These are phyloP conservation scores for Colletotrichum graminicola DNA, from an alignment of 2,329 filamentous ascomycete species.

Conservation along the genomic window DNA sequence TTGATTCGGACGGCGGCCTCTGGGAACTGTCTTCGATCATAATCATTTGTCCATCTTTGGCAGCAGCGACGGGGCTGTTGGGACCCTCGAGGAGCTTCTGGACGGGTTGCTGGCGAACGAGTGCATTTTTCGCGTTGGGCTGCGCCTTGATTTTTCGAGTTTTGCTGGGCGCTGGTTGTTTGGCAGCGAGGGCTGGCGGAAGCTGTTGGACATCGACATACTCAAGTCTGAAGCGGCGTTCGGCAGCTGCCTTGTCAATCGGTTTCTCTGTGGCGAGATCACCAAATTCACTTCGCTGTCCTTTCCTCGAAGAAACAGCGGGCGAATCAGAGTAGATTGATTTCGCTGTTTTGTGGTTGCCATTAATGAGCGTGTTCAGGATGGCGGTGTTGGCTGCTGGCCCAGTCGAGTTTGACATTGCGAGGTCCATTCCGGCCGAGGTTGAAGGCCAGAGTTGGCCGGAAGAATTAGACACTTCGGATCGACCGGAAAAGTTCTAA, in stretches of 20 bases:
- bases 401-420: constrained; percentile 46
- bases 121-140: constrained; percentile 59
- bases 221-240: constrained; percentile 74
- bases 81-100: constrained; percentile 54
- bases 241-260: constrained; percentile 42
- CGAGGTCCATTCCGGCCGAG: constrained; percentile 46
- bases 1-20: constrained; percentile 43
- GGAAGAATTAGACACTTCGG: too few relatives aligned
- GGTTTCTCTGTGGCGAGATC: constrained; percentile 1
- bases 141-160: constrained; percentile 49
- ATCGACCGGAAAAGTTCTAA: not conserved
- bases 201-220: constrained; percentile 84
- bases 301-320: constrained; percentile 47
- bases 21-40: not conserved
- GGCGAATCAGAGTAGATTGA: constrained; percentile 53
- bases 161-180: constrained; percentile 69
- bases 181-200: constrained; percentile 82
- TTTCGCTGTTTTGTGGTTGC: constrained; percentile 57
- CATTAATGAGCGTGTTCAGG: constrained; percentile 54
- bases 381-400: constrained; percentile 44
- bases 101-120: constrained; percentile 54
- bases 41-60: not conserved
- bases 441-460: not conserved
- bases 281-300: constrained; percentile 48
- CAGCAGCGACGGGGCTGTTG: constrained; percentile 6